These are phyloP conservation scores for Fraxinus latifolia DNA, from an alignment of 305 asterid genomes.

Conservation along the genomic window DNA sequence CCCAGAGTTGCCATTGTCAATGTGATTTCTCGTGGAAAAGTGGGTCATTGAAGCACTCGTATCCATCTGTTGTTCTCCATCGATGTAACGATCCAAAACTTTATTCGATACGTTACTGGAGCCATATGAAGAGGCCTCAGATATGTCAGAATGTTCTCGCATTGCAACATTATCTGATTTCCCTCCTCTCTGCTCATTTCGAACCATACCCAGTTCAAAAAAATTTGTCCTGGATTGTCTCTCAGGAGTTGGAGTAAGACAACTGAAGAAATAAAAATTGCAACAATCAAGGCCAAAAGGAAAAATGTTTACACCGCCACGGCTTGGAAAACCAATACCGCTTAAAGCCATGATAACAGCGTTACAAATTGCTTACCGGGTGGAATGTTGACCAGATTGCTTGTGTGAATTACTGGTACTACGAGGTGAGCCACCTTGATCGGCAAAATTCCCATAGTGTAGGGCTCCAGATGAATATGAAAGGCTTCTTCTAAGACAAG, in stretches of 20 bases:
- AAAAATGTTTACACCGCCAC: conserved; percentile 1
- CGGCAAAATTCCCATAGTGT: conserved; percentile 44
- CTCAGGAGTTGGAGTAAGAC: conserved; percentile 71
- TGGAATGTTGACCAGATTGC: conserved; percentile 49
- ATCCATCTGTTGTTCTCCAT: conserved; percentile 78
- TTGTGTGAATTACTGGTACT: conserved; percentile 47
- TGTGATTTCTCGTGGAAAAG: conserved; percentile 36
- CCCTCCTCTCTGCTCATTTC: conserved; percentile 39
- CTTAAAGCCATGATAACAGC: neutral
- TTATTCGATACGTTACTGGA: conserved; percentile 74
- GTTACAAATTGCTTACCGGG: conserved; percentile 46
- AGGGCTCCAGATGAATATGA: conserved; percentile 76
- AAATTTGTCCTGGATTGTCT: conserved; percentile 46
- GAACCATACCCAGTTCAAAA: conserved; percentile 38
- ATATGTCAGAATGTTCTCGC: conserved; percentile 51
- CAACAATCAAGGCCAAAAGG: neutral
- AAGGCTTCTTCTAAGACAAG: conserved; percentile 73
- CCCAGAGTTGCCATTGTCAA: conserved; percentile 39
- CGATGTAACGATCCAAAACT: conserved; percentile 85
- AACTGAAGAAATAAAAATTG: conserved; percentile 34
- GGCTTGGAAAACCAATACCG: neutral
- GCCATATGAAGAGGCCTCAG: conserved; percentile 69
- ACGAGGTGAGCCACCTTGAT: conserved; percentile 58
- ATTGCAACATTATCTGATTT: conserved; percentile 40
- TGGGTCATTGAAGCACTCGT: conserved; percentile 36